Evolutionary conservation across 2,329 filamentous ascomycete genomes (phyloP).

Genomic region (Apiospora sp.): DNA sequence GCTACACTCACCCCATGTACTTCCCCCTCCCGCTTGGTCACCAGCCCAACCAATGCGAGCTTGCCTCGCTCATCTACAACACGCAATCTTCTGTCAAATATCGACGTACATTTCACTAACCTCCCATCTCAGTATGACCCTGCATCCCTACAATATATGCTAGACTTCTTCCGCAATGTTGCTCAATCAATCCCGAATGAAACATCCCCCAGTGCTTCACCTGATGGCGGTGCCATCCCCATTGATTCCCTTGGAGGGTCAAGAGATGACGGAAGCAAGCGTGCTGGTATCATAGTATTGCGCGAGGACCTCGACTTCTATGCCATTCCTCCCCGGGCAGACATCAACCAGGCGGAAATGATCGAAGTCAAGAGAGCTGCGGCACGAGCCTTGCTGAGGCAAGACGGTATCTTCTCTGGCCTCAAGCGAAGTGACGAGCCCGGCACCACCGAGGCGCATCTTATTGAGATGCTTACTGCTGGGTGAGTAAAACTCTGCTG

Average conservation of each 20-base stretch:
- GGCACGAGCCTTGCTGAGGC: conserved; percentile 82
- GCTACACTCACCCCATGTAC: conserved; percentile 34
- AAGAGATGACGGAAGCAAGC: conserved; percentile 74
- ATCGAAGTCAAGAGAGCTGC: conserved; percentile 94
- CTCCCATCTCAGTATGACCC: conserved; percentile 82
- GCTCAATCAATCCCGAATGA: conserved; percentile 92
- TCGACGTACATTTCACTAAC: conserved; percentile 54
- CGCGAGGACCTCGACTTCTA: conserved; percentile 98
- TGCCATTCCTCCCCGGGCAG: conserved; percentile 84
- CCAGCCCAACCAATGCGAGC: conserved; percentile 29
- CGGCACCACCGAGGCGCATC: conserved; percentile 95
- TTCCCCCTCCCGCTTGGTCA: conserved; percentile 33
- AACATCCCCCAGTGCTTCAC: conserved; percentile 70
- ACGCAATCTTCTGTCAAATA: conserved; percentile 47
- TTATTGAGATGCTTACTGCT: conserved; percentile 99
- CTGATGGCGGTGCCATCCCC: conserved; percentile 68
- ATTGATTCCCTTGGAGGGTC: conserved; percentile 73
- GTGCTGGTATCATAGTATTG: conserved; percentile 95
- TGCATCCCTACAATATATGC: conserved; percentile 96
- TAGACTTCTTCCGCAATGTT: conserved; percentile 96
- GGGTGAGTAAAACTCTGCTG: conserved; percentile 68
- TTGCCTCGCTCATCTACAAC: conserved; percentile 37
- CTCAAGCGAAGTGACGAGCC: conserved; percentile 94
- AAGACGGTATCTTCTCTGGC: conserved; percentile 96
- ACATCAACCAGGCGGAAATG: conserved; percentile 91